A percentile compares a stretch with the other conserved stretches of the same genome.
Evolutionary conservation across 2,329 filamentous ascomycete species (phyloP).

Genomic region (Magnaporthales sp.): DNA sequence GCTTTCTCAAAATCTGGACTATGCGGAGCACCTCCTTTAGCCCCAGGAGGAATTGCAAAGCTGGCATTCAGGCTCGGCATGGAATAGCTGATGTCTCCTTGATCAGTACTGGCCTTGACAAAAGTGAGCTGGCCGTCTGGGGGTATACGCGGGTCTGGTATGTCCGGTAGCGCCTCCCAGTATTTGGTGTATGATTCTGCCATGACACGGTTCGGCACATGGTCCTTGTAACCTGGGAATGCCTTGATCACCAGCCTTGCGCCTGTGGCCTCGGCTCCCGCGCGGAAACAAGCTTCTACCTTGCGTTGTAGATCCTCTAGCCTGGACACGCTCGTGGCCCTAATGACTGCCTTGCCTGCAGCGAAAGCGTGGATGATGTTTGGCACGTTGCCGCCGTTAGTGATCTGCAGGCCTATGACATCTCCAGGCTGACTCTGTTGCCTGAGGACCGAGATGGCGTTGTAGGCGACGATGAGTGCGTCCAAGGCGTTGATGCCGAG

Average conservation of each 20-base stretch:
- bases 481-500: constrained; percentile 52
- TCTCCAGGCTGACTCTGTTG: constrained; percentile 47
- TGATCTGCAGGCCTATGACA: constrained; percentile 41
- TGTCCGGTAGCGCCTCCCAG: constrained; percentile 29
- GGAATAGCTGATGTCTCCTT: constrained; percentile 49
- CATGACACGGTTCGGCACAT: constrained; percentile 43
- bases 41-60: constrained; percentile 40
- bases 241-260: constrained; percentile 35
- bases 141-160: constrained; percentile 5
- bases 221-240: constrained; percentile 39
- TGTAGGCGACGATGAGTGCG: constrained; percentile 40
- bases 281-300: constrained; percentile 31
- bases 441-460: constrained; percentile 39
- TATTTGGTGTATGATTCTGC: constrained; percentile 33
- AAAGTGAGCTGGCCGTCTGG: constrained; percentile 14
- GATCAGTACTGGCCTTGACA: constrained; percentile 44
- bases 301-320: constrained; percentile 29
- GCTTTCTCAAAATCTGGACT: constrained; percentile 43
- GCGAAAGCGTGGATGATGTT: constrained; percentile 49
- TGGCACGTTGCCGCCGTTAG: constrained; percentile 40
- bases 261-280: constrained; percentile 32
- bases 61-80: constrained; percentile 45
- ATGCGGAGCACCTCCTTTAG: constrained; percentile 36
- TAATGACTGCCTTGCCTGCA: constrained; percentile 32
- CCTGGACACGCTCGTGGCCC: constrained; percentile 31